Base-by-base conservation (phyloP, 1,284 basidiomycete genomes). In the Naganishia liquefaciens region DNA sequence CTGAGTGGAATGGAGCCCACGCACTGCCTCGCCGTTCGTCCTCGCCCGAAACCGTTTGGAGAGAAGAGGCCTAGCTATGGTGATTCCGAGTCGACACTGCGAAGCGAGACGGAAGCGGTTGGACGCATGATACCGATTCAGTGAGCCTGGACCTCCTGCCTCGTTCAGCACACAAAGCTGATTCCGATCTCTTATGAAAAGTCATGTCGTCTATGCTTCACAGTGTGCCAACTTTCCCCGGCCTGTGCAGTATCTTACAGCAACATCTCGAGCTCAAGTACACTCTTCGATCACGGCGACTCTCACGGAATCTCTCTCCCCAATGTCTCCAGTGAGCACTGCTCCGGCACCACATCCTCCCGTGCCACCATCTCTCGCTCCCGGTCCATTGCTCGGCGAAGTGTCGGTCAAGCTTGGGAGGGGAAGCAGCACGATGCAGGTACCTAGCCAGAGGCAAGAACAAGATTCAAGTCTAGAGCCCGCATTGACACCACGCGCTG, bases 41-140 rank as follows among this genome's bases (percentile, higher is more conserved):
- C 30, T 42, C 25, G 30, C 21, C 19, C 44, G 40, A 27, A 19
- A 25, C 0, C 30, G 17, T 9, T 23, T 9, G 17, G 42, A 28
- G 27, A 27, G 4, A 17, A 37, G 33, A 37, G 33, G 33, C 10
- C 33, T 37, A 13, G 33, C 6, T 7, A 13, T 1, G 33, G 25
- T 28, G 27, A 47, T n/a, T 54, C 51, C 15, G 54, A 51, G 7
- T 50, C 57, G 11, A 49, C 46, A 2, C n/a, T 21, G 6, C 47
- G 23, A 19, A 40, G 46, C 21, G 43, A 30, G 27, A 21, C 51
- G 21, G 62, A 52, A 33, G 52, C 63, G 42, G 54, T 60, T 5
- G 65, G 65, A 15, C 58, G 58, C 19, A 58, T 67, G 50, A 47
- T 67, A 25, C 61, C 62, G 33, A 57, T 51, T n/a, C 65, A 67